These are phyloP conservation scores for Candida maesae DNA, from an alignment of 805 yeast genomes.

Conservation along the genomic window DNA sequence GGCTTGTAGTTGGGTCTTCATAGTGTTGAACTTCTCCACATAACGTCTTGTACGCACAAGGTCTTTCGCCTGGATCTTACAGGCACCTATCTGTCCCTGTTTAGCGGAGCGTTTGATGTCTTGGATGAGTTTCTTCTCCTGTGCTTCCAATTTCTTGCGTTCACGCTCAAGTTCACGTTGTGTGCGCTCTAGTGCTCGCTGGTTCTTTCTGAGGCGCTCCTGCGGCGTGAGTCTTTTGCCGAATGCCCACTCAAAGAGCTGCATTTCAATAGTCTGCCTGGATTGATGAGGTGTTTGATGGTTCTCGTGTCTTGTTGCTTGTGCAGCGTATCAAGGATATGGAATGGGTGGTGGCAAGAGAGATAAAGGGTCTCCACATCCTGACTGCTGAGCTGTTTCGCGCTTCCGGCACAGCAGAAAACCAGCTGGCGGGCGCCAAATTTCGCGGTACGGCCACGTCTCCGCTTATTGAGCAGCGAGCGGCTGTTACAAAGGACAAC, in stretches of 20 bases:
- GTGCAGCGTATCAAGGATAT: neutral
- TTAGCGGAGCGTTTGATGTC: slow-evolving; percentile 94
- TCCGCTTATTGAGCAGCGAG: too few relatives aligned
- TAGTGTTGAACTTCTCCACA: slow-evolving; percentile 79
- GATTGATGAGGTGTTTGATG: too few relatives aligned
- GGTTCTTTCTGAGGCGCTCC: slow-evolving; percentile 91
- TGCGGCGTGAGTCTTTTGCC: slow-evolving; percentile 94
- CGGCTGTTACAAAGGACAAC: too few relatives aligned
- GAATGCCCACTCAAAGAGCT: slow-evolving; percentile 88
- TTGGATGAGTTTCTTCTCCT: slow-evolving; percentile 79
- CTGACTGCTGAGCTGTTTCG: neutral
- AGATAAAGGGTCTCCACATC: too few relatives aligned
- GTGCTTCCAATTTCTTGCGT: slow-evolving; percentile 77
- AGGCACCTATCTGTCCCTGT: slow-evolving; percentile 81
- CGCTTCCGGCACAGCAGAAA: neutral
- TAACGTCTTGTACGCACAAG: slow-evolving; percentile 80
- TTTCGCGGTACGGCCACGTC: too few relatives aligned
- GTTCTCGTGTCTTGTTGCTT: too few relatives aligned
- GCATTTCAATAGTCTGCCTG: too few relatives aligned
- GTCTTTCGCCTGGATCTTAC: slow-evolving; percentile 94
- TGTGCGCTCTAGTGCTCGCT: slow-evolving; percentile 89
- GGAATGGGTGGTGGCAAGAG: neutral
- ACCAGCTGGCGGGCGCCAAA: neutral
- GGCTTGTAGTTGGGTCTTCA: slow-evolving; percentile 96
- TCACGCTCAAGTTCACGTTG: slow-evolving; percentile 93